phyloP scores from a whole-genome alignment of 108 stramenopile species.

The Pseudonitzschia multiseries region DNA sequence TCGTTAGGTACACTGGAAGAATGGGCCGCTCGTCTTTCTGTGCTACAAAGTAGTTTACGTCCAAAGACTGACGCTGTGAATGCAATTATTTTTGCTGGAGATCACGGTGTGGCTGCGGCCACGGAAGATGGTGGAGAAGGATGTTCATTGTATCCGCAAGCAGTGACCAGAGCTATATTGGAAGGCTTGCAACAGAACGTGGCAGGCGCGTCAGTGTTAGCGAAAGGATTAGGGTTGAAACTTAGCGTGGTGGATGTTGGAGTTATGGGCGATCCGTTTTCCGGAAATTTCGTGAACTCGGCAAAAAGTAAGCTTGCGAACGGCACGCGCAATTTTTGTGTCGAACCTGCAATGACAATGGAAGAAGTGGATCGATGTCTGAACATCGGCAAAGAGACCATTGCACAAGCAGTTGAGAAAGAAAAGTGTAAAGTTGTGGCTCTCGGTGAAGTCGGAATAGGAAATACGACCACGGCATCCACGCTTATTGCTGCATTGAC shows the following conservation, averaged over 20 bases:
- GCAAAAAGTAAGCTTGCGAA: slow-evolving; percentile 35
- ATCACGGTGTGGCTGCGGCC: slow-evolving; percentile 71
- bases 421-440: slow-evolving; percentile 31
- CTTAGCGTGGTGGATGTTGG: slow-evolving; percentile 76
- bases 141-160: slow-evolving; percentile 71
- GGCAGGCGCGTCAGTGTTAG: slow-evolving; percentile 66
- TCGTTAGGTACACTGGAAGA: slow-evolving; percentile 76
- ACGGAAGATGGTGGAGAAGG: slow-evolving; percentile 58
- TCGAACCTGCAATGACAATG: slow-evolving; percentile 59
- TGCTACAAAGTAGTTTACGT: slow-evolving; percentile 42
- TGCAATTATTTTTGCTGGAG: slow-evolving; percentile 76
- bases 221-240: slow-evolving; percentile 42
- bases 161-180: slow-evolving; percentile 61
- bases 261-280: slow-evolving; percentile 25
- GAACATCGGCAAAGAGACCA: slow-evolving; percentile 36
- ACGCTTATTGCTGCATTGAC: slow-evolving; percentile 60
- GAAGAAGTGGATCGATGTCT: slow-evolving; percentile 54
- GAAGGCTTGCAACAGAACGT: slow-evolving; percentile 52
- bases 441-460: slow-evolving; percentile 86
- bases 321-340: slow-evolving; percentile 67
- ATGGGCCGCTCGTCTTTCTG: slow-evolving; percentile 62
- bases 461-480: slow-evolving; percentile 79
- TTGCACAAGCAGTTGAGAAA: slow-evolving; percentile 31
- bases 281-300: slow-evolving; percentile 33
- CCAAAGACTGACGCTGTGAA: slow-evolving; percentile 38